phyloP scores from a whole-genome alignment of 192 early-diverging fungal species.

The Entophlyctis helioformis region DNA sequence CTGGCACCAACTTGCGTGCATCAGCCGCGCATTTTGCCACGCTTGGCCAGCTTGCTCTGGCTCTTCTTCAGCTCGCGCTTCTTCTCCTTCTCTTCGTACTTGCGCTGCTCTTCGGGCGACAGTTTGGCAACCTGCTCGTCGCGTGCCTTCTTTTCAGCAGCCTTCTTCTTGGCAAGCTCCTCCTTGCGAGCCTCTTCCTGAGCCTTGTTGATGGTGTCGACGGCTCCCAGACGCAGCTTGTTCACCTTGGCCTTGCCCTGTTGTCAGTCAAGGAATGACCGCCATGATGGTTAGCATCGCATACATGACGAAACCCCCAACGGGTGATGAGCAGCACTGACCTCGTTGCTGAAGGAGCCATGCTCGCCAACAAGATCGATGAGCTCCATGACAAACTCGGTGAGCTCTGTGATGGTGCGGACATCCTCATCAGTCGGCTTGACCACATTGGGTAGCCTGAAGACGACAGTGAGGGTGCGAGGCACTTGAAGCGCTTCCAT shows the following conservation, averaged over 20 bases:
- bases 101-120: slow-evolving; percentile 69
- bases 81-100: slow-evolving; percentile 72
- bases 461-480: slow-evolving; percentile 16
- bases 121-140: slow-evolving; percentile 54
- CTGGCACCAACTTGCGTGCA: no score
- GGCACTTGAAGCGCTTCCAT: slow-evolving; percentile 31
- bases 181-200: slow-evolving; percentile 58
- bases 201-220: slow-evolving; percentile 47
- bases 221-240: slow-evolving; percentile 54
- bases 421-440: slow-evolving; percentile 1
- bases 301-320: slow-evolving; percentile 23
- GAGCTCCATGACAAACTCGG: slow-evolving; percentile 19
- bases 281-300: slow-evolving; percentile 10
- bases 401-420: neutral
- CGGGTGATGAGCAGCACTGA: slow-evolving; percentile 19
- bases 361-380: slow-evolving; percentile 30
- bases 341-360: slow-evolving; percentile 21
- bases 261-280: no score
- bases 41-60: no score
- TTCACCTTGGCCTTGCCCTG: slow-evolving; percentile 40
- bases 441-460: slow-evolving; percentile 19
- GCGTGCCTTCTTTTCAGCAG: slow-evolving; percentile 52
- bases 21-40: no score
- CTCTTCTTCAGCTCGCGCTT: slow-evolving; percentile 60
- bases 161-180: slow-evolving; percentile 51